Evolutionary conservation across 805 yeast genomes (phyloP).

Genomic region (Tetrapisispora namnaoensis): DNA sequence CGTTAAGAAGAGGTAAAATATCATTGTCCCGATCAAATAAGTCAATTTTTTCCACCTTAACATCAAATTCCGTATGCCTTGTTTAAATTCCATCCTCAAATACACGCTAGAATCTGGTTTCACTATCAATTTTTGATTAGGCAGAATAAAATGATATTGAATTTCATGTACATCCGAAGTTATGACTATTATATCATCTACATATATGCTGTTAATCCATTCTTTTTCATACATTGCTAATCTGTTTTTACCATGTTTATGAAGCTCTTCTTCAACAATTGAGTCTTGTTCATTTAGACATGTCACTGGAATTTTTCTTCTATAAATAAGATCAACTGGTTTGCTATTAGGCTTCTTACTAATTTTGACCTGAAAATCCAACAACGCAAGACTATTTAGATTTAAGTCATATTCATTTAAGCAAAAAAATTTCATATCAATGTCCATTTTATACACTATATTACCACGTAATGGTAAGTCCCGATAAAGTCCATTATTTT

Average conservation of each 20-base stretch:
- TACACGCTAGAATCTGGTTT: constrained; percentile 14
- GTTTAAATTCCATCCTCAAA: constrained; percentile 20
- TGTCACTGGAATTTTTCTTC: constrained; percentile 8
- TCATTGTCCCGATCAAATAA: constrained; percentile 15
- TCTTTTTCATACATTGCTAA: constrained; percentile 10
- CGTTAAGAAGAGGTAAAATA: constrained; percentile 12
- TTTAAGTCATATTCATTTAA: constrained; percentile 1
- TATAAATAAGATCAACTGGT: constrained; percentile 3
- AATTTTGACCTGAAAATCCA: constrained; percentile 1
- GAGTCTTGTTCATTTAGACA: constrained; percentile 7
- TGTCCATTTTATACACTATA: constrained; percentile 20
- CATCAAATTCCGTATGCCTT: constrained; percentile 26
- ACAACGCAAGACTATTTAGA: not conserved
- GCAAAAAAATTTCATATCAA: constrained; percentile 19
- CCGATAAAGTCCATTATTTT: constrained; percentile 20
- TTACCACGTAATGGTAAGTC: constrained; percentile 15
- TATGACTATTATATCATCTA: constrained; percentile 12
- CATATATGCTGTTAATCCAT: constrained; percentile 17
- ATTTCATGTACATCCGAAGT: constrained; percentile 2
- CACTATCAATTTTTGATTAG: constrained; percentile 9
- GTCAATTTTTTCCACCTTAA: constrained; percentile 16
- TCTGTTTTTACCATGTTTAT: constrained; percentile 10
- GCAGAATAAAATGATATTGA: not conserved
- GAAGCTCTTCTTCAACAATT: constrained; percentile 6
- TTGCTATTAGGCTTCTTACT: not conserved